These are phyloP conservation scores for Carallia pectinifolia DNA, from an alignment of 345 rosid genomes.

Conservation along the genomic window DNA sequence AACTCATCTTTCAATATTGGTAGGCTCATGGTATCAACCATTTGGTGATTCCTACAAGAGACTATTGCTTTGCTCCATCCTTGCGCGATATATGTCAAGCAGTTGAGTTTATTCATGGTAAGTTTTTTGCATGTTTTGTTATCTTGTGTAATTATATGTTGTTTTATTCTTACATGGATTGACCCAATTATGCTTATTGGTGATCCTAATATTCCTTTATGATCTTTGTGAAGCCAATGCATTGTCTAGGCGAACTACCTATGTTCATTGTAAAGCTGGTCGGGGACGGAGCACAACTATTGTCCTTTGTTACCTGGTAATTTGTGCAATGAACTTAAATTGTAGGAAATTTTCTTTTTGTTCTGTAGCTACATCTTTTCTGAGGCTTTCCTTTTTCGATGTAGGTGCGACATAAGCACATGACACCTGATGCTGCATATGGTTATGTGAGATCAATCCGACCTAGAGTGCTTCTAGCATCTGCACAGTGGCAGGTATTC, in stretches of 20 bases:
- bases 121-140: constrained; percentile 12
- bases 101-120: constrained; percentile 81
- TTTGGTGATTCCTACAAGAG: constrained; percentile 95
- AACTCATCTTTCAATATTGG: constrained; percentile 13
- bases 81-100: constrained; percentile 76
- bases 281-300: constrained; percentile 97
- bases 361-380: not conserved
- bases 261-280: constrained; percentile 99
- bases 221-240: constrained; percentile 57
- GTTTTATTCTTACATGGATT: not conserved
- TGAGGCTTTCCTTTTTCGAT: constrained; percentile 12
- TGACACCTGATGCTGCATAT: constrained; percentile 82
- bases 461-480: constrained; percentile 80
- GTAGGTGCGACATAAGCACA: constrained; percentile 72
- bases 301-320: constrained; percentile 88
- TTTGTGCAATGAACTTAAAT: constrained; percentile 16
- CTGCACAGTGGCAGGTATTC: constrained; percentile 88
- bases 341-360: not conserved
- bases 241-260: constrained; percentile 52
- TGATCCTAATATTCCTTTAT: constrained; percentile 15
- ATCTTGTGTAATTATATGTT: not conserved
- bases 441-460: constrained; percentile 66
- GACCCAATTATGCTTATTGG: not conserved
- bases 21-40: constrained; percentile 82
- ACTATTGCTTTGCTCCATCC: constrained; percentile 98